Percentiles rank a stretch among this genome's conserved stretches.
Evolutionary conservation across 2,329 filamentous ascomycete species (phyloP).

Genomic region (Parastagonospora avenae): DNA sequence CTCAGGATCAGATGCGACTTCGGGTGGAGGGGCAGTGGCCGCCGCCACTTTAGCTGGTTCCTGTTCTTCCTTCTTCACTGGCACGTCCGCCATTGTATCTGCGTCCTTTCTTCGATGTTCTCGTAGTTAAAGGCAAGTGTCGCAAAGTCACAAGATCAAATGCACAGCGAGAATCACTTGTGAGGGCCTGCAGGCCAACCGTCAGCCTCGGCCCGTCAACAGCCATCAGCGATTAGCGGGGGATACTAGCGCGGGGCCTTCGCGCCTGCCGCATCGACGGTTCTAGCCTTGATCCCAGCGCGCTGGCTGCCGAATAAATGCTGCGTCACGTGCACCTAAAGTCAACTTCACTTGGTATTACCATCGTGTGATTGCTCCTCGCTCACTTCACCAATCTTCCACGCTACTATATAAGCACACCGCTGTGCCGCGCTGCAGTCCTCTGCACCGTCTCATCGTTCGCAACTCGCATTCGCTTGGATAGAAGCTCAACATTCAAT

Average conservation of each 20-base stretch:
- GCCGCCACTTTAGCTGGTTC: constrained; percentile 9
- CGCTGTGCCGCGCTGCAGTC: background rate
- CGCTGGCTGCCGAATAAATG: constrained; percentile 14
- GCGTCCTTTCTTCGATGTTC: background rate
- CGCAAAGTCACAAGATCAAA: background rate
- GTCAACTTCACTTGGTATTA: constrained; percentile 18
- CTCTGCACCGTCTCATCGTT: background rate
- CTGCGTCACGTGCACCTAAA: constrained; percentile 29
- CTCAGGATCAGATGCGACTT: constrained; percentile 78
- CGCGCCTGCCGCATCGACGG: constrained; percentile 2
- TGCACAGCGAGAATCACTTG: background rate
- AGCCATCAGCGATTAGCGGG: constrained; percentile 22
- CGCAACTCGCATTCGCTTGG: background rate
- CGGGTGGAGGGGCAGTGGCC: constrained; percentile 28
- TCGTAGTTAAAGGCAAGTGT: background rate
- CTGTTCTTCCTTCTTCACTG: constrained; percentile 22
- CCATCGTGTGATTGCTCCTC: constrained; percentile 1
- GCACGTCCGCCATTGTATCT: constrained; percentile 29
- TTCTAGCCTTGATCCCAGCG: constrained; percentile 13
- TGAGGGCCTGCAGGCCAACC: constrained; percentile 9
- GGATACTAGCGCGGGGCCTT: constrained; percentile 23
- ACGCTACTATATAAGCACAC: constrained; percentile 7
- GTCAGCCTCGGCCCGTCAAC: constrained; percentile 33
- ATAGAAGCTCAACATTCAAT: background rate
- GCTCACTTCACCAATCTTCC: constrained; percentile 21